Evolutionary conservation across 768 basidiomycete genomes (phyloP).

Genomic region (Tubosaeta brunneosetosa): DNA sequence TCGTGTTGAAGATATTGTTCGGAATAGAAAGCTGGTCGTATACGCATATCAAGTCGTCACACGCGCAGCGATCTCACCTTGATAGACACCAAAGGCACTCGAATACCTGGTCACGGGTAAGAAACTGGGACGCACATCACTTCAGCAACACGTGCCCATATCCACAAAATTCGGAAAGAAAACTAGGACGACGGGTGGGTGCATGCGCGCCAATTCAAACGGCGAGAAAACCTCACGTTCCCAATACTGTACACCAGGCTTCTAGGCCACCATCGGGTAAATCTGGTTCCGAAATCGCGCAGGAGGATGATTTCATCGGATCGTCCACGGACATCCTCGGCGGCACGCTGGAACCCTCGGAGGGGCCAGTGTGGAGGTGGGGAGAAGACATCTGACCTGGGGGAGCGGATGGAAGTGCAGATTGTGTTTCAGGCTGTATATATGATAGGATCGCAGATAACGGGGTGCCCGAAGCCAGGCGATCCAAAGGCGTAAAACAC

Average conservation of each 20-base stretch:
- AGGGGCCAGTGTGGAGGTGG: neutral
- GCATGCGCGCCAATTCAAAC: neutral
- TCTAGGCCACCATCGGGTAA: constrained; percentile 15
- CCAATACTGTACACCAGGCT: constrained; percentile 25
- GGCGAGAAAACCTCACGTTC: constrained; percentile 17
- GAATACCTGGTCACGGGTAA: constrained; percentile 12
- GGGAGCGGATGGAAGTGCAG: neutral
- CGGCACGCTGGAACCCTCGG: neutral
- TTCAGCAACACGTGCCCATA: constrained; percentile 15
- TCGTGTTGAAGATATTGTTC: constrained; percentile 17
- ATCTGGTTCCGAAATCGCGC: neutral
- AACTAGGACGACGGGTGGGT: constrained; percentile 11
- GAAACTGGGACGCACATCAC: neutral
- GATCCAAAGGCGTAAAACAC: neutral
- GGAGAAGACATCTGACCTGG: constrained; percentile 2
- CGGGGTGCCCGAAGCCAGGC: neutral
- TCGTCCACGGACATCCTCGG: neutral
- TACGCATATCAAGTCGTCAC: neutral
- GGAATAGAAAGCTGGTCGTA: constrained; percentile 20
- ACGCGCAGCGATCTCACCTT: constrained; percentile 7
- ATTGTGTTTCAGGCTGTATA: neutral
- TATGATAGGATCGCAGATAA: neutral
- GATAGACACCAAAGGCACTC: constrained; percentile 26
- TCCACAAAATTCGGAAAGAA: constrained; percentile 24
- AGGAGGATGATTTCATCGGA: neutral